Conservation (phyloP, 2,329 filamentous ascomycete genomes). For the Hypocreales sp. region DNA sequence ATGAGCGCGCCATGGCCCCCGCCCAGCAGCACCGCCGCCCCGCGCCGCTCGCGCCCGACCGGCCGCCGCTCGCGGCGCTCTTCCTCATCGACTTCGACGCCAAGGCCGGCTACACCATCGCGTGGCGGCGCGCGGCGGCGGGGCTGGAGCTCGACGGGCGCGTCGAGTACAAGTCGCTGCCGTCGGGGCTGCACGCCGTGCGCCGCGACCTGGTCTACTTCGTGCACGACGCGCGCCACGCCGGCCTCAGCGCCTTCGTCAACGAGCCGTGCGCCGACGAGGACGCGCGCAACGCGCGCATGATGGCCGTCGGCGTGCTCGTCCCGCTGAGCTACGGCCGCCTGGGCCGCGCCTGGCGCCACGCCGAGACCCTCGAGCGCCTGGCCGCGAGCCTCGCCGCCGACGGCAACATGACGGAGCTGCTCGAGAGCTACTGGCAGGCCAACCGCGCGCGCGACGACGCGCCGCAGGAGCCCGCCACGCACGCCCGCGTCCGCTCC, state of each 20-base stretch:
- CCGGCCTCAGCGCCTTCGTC: conserved; percentile 82
- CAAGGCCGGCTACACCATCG: conserved; percentile 80
- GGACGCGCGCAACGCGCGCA: conserved; percentile 70
- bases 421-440: conserved; percentile 72
- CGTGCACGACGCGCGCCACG: conserved; percentile 63
- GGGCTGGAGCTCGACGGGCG: conserved; percentile 66
- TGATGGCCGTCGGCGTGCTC: conserved; percentile 81
- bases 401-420: conserved; percentile 43
- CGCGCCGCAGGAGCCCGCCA: conserved; percentile 14
- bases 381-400: conserved; percentile 57
- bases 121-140: conserved; percentile 64
- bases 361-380: conserved; percentile 60
- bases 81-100: conserved; percentile 89
- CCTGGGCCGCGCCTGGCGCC: conserved; percentile 77
- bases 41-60: conserved; percentile 12
- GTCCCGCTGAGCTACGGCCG: conserved; percentile 76
- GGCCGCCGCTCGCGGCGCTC: conserved; percentile 47
- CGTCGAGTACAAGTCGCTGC: conserved; percentile 92
- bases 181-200: conserved; percentile 83
- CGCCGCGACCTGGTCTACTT: conserved; percentile 87
- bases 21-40: conserved; percentile 21
- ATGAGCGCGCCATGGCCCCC: conserved; percentile 28
- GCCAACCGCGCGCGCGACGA: conserved; percentile 22
- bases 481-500: conserved; percentile 41
- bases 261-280: conserved; percentile 66